Base-by-base conservation (phyloP, 306 rosid species). In the Elaeagnus macrophylla region DNA sequence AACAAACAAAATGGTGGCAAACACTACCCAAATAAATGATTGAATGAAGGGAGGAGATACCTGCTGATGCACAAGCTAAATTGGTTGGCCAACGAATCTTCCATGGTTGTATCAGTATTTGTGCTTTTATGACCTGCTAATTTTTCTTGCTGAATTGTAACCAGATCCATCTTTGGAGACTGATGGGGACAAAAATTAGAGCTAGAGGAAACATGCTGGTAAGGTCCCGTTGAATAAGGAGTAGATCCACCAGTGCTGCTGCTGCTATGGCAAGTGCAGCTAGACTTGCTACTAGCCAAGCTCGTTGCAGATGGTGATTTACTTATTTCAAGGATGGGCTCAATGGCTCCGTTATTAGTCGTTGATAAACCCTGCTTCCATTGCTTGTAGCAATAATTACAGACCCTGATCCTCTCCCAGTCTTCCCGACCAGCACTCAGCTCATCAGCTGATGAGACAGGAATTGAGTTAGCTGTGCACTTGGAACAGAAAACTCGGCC, bases 401-500 rank as follows among this genome's bases (percentile, higher is more conserved):
- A 86, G 55, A 81, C 95, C 69, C 93, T 76, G 51, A 86, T 64
- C 77, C 77, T 79, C 66, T 86, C 93, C 77, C 72, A 64, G 45
- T 86, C 89, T 77, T 76, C 95, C 7, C 65, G 66, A n/a, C 75
- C 60, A 48, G 35, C 56, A 56, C 67, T 68, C 40, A 72, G 76
- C 68, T 75, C 84, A 70, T 60, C 72, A 5, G 76, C 72, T 12
- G 62, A 59, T 3, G 73, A 25, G 32, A 25, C 74, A 47, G 93
- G 93, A 79, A 86, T 43, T 39, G 74, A 81, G 74, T 86, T 86
- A 12, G 86, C 77, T 37, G 95, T 86, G 57, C 95, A 86, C 67
- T 71, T 86, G 45, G 95, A 86, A 56, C 95, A 86, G 77, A 86
- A 86, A 59, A 86, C 93, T 61, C 95, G 82, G 39, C 95, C 95